Evolutionary conservation across 805 yeast genomes (phyloP), one percentile per base, ranked within the genome.

Genomic region (Ogataea thermomethanolica): DNA sequence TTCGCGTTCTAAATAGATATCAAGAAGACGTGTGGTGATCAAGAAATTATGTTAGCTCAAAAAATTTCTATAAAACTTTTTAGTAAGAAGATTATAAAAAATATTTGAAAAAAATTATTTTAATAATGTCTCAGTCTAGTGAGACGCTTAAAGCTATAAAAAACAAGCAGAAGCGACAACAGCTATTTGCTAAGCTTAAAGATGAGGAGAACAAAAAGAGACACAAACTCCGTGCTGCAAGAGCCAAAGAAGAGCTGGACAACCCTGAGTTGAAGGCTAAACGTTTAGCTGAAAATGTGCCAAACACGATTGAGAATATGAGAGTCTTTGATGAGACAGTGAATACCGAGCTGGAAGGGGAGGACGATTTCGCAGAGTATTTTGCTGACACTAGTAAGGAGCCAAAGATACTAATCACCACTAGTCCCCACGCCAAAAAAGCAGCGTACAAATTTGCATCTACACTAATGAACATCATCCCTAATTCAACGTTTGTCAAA

Each of bases 21-120:
- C 99, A 91, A 69, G 98, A 93, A 67, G 99, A 91, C 72, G 96
- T 91, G 10, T 91, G 99, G 99, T 91, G 70, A 67, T 17, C 25
- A 26, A 31, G 29, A 22, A 13, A 15, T 12, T 29, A 25, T 8
- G 8, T 15, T 2, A 32, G n/a, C 11, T 20, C 7, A 11, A 20
- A 14, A 32, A 27, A 39, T n/a, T n/a, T 12, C 21, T 13, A 22
- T 28, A 8, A 7, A 17, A 17, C 20, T 17, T 17, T 11, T n/a
- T 10, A 22, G 21, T 29, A 25, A 32, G 29, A 35, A 35, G 26
- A 31, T 29, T 26, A 27, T 5, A 11, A 27, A 40, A 35, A 35
- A 25, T 29, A 35, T 30, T 14, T 10, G 12, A 23, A 30, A 26
- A 39, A 39, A 33, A 29, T 24, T 24, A 32, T 15, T 24, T 24